These are phyloP conservation scores for Pseudogymnoascus sp. DNA, from an alignment of 2,329 filamentous ascomycete genomes.

Conservation along the genomic window DNA sequence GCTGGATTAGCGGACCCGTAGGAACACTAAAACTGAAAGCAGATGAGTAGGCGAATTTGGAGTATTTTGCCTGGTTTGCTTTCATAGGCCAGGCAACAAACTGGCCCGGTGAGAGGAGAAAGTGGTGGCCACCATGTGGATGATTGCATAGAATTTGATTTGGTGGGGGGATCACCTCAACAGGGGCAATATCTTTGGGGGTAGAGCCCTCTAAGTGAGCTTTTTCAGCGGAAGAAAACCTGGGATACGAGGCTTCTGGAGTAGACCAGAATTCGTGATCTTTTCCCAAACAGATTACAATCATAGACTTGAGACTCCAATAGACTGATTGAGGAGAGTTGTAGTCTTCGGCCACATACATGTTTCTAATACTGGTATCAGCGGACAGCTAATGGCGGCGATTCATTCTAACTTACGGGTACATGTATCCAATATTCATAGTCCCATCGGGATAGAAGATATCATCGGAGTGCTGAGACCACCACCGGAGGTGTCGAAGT, in stretches of 20 bases:
- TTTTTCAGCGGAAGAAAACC: constrained; percentile 11
- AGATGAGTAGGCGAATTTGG: constrained; percentile 31
- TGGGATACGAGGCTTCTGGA: constrained; percentile 32
- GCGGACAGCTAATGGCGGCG: background rate
- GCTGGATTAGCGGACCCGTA: constrained; percentile 32
- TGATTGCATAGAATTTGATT: constrained; percentile 40
- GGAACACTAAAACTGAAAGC: constrained; percentile 33
- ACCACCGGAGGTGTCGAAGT: constrained; percentile 44
- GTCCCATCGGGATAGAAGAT: constrained; percentile 44
- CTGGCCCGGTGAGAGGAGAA: constrained; percentile 24
- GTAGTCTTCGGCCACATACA: constrained; percentile 49
- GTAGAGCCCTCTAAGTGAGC: background rate
- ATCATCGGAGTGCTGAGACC: constrained; percentile 33
- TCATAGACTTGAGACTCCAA: constrained; percentile 46
- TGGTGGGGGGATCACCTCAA: constrained; percentile 25
- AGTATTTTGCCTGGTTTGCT: constrained; percentile 25
- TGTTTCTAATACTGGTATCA: constrained; percentile 30
- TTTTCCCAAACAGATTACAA: constrained; percentile 32
- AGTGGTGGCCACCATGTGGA: constrained; percentile 19
- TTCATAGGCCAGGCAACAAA: constrained; percentile 20
- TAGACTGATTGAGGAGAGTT: constrained; percentile 50
- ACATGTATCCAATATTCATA: constrained; percentile 39
- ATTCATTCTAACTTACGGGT: constrained; percentile 16
- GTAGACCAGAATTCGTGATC: constrained; percentile 39
- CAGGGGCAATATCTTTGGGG: background rate